Evolutionary conservation across 1,139 yeast genomes (phyloP).

Genomic region (Pichia sp.): DNA sequence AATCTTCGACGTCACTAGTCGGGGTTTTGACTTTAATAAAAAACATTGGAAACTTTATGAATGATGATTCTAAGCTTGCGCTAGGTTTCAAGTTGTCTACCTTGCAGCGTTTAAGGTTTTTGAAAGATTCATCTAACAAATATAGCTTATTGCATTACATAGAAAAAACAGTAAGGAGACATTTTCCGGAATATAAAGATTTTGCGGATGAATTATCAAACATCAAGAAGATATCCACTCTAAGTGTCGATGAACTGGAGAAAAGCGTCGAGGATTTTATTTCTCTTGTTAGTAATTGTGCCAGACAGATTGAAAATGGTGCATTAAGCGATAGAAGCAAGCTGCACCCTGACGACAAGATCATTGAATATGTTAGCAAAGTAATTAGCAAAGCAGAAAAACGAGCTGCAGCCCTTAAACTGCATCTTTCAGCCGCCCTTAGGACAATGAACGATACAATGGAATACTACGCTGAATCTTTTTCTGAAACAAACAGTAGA

Average conservation of each 20-base stretch:
- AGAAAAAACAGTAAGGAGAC: conserved; percentile 70
- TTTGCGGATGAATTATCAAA: conserved; percentile 73
- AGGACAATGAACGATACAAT: conserved; percentile 56
- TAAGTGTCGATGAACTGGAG: conserved; percentile 73
- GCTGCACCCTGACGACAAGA: conserved; percentile 75
- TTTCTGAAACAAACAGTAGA: conserved; percentile 52
- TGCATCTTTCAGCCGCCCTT: conserved; percentile 53
- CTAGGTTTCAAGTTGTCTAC: conserved; percentile 81
- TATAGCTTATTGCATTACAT: conserved; percentile 83
- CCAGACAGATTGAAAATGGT: conserved; percentile 60
- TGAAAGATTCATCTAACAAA: conserved; percentile 77
- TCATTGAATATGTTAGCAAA: conserved; percentile 43
- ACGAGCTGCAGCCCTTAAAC: conserved; percentile 53
- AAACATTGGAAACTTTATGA: conserved; percentile 91
- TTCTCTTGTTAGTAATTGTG: conserved; percentile 49
- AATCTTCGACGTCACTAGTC: conserved; percentile 59
- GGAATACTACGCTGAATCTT: conserved; percentile 81
- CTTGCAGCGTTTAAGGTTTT: conserved; percentile 73
- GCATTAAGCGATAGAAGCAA: conserved; percentile 61
- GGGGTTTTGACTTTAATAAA: conserved; percentile 71
- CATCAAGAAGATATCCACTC: conserved; percentile 59
- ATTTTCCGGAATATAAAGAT: conserved; percentile 71
- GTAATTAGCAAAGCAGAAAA: conserved; percentile 61
- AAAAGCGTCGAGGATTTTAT: conserved; percentile 65
- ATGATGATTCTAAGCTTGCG: conserved; percentile 75